A percentile compares a stretch with the other conserved stretches of the same genome.
Conservation (phyloP, 345 rosid species). For the Bruguiera gymnorhiza region DNA sequence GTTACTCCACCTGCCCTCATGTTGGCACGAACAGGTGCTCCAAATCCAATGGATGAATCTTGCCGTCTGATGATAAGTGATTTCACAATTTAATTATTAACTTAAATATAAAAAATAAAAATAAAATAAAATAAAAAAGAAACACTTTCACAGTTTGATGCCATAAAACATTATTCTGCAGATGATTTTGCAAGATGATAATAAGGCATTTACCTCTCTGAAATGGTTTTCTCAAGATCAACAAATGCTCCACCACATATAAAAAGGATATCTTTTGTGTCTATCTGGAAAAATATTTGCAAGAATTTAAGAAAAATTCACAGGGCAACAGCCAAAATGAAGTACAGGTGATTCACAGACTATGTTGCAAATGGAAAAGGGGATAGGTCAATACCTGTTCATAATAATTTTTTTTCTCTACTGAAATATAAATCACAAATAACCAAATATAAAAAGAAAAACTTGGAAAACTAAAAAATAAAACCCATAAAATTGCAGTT, state of each 20-base stretch:
- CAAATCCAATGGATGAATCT: constrained; percentile 95
- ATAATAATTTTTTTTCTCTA: not conserved
- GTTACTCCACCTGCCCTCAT: constrained; percentile 74
- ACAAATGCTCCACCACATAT: constrained; percentile 97
- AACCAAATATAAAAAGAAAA: not conserved
- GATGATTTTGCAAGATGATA: not conserved
- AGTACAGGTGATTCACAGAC: not conserved
- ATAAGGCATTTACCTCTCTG: constrained; percentile 59
- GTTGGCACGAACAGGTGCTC: constrained; percentile 96
- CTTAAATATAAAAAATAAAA: too few species aligned
- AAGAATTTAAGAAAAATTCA: not conserved
- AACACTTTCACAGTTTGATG: not conserved
- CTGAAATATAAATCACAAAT: not conserved
- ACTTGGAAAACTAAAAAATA: not conserved
- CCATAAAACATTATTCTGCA: constrained; percentile 10
- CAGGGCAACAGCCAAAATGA: constrained; percentile 1
- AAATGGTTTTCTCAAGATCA: constrained; percentile 89
- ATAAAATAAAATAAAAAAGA: not conserved
- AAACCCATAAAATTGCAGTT: too few species aligned
- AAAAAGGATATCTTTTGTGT: constrained; percentile 91
- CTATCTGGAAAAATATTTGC: constrained; percentile 50
- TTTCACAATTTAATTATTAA: constrained; percentile 11
- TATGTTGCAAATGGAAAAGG: not conserved
- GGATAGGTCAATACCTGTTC: not conserved
- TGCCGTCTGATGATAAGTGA: constrained; percentile 50